Base-by-base conservation (phyloP, 768 basidiomycete genomes). In the Boletus tomentosulus region DNA sequence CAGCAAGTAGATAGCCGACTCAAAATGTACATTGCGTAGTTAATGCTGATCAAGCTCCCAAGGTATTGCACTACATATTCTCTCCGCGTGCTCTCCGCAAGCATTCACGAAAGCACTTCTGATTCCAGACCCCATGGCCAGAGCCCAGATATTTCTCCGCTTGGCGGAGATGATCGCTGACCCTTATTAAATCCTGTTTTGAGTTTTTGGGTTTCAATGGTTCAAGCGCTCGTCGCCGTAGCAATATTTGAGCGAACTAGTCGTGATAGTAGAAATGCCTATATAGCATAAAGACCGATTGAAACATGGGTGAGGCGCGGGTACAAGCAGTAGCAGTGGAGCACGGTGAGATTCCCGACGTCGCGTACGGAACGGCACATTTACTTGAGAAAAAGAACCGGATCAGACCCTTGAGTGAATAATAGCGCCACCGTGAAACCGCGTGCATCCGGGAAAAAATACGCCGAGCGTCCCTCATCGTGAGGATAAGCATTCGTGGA, bases 91-190 rank as follows among this genome's bases (percentile, higher is more conserved):
- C 27, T 44, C 16, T 9, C 12, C 43, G 13, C n/a, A 22, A 15
- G 25, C 22, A 11, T 43, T 8, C 25, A 44, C 19, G 19, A 19
- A 19, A 19, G 19, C 11, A 34, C 35, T n/a, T 22, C 10, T 19
- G 44, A 16, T 30, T 22, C 15, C 30, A 22, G 30, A n/a, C 44
- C 16, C n/a, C n/a, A n/a, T n/a, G n/a, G n/a, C n/a, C n/a, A n/a
- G 6, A 8, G 19, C 42, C n/a, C 55, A 50, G 59, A 57, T 64
- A 57, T 12, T 5, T n/a, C 30, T 62, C 58, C 54, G 51, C 54
- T 54, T 54, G 16, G 51, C 44, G 49, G 25, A 42, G 49, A 49
- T 62, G 35, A 43, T 35, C 44, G 46, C 54, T 49, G 35, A 15
- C 41, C 42, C 39, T 38, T 31, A 47, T 50, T 50, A 45, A 56